Conservation (phyloP, 1,284 basidiomycete species). For the Ganoderma multipileum region DNA sequence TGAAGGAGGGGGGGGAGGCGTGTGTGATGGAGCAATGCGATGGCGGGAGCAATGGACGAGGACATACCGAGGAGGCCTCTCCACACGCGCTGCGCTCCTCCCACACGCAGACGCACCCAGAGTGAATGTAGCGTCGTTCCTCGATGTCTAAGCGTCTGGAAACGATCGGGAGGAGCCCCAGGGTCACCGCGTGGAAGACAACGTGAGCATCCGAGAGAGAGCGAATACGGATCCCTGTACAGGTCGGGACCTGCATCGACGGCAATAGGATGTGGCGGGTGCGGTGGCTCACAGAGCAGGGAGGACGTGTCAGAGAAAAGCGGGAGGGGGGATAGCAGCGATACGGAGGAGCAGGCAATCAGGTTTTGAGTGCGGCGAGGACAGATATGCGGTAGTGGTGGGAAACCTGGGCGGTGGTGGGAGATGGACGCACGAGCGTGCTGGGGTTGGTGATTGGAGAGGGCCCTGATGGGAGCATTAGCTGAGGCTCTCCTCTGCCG, state of each 20-base stretch:
- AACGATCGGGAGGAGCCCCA: slow-evolving; percentile 47
- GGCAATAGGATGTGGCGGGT: slow-evolving; percentile 6
- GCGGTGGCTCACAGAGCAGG: not conserved
- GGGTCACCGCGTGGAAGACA: slow-evolving; percentile 50
- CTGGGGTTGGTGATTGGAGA: slow-evolving; percentile 21
- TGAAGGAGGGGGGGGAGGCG: not conserved
- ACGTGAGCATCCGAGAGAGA: slow-evolving; percentile 49
- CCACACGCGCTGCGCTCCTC: slow-evolving; percentile 48
- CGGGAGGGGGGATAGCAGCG: slow-evolving; percentile 1
- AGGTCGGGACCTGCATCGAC: slow-evolving; percentile 54
- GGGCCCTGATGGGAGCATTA: slow-evolving; percentile 22
- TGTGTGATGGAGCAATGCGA: not conserved
- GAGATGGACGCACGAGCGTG: slow-evolving; percentile 8
- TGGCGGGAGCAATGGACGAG: slow-evolving; percentile 5
- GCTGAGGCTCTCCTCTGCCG: slow-evolving; percentile 9
- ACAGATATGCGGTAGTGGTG: slow-evolving; percentile 3
- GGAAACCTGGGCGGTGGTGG: slow-evolving; percentile 9
- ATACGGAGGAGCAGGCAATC: slow-evolving; percentile 7
- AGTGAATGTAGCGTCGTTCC: slow-evolving; percentile 50
- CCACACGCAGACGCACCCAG: slow-evolving; percentile 55
- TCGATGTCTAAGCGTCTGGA: slow-evolving; percentile 49
- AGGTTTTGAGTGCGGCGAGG: slow-evolving; percentile 18
- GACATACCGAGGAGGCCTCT: slow-evolving; percentile 47
- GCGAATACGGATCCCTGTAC: slow-evolving; percentile 47
- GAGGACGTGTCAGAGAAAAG: not conserved